Evolutionary conservation across 2,329 filamentous ascomycete species (phyloP).

Genomic region (Colletotrichum simmondsii): DNA sequence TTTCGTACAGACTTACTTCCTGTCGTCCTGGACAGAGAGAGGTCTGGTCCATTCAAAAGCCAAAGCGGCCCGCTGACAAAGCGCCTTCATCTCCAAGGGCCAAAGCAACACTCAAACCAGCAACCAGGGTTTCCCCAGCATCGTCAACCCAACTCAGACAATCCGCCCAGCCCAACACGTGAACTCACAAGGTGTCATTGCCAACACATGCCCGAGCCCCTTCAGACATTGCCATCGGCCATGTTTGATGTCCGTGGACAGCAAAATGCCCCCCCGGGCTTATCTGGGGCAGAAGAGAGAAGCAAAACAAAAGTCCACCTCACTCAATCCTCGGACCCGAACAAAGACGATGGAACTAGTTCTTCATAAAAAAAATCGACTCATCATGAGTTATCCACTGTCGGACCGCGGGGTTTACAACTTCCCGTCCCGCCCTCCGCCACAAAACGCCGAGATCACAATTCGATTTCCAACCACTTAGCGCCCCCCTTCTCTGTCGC

Average conservation of each 20-base stretch:
- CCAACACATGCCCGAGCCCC: slow-evolving; percentile 10
- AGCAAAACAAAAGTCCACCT: not conserved
- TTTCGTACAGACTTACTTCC: not conserved
- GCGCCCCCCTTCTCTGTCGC: not conserved
- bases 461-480: slow-evolving; percentile 28
- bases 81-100: not conserved
- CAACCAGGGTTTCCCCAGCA: slow-evolving; percentile 18
- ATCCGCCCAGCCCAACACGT: slow-evolving; percentile 19
- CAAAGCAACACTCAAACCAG: not conserved
- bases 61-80: slow-evolving; percentile 25
- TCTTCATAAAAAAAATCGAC: not conserved
- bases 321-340: not conserved
- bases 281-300: slow-evolving; percentile 11
- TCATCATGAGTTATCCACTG: slow-evolving; percentile 5
- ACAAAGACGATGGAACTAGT: not conserved
- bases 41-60: not conserved
- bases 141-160: slow-evolving; percentile 20
- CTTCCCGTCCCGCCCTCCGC: slow-evolving; percentile 29
- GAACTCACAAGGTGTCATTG: slow-evolving; percentile 29
- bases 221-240: slow-evolving; percentile 22
- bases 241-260: not conserved
- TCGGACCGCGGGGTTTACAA: slow-evolving; percentile 31
- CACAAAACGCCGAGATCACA: slow-evolving; percentile 30
- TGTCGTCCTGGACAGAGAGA: not conserved
- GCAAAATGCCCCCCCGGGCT: not conserved